A percentile compares a stretch with the other conserved stretches of the same genome.
phyloP scores from a whole-genome alignment of 805 yeast genomes.

The Saturnispora saitoi region DNA sequence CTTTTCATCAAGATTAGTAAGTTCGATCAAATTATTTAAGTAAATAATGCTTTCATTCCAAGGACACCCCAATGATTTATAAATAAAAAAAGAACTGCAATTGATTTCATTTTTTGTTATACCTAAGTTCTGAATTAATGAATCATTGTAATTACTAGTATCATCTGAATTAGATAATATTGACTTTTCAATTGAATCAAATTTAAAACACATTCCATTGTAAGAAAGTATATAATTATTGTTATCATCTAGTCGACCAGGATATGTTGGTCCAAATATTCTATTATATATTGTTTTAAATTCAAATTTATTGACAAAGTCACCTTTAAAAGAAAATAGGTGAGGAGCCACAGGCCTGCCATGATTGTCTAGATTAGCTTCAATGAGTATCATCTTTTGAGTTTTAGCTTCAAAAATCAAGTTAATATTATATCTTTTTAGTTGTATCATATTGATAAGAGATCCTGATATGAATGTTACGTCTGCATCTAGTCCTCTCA shows the following conservation, averaged over 20 bases:
- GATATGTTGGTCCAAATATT: constrained; percentile 55
- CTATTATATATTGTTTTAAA: constrained; percentile 44
- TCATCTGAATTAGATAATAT: not conserved
- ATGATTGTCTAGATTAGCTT: constrained; percentile 15
- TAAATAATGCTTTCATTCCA: constrained; percentile 1
- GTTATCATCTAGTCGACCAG: constrained; percentile 33
- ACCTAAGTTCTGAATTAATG: constrained; percentile 19
- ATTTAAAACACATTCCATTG: constrained; percentile 48
- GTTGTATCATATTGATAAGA: constrained; percentile 16
- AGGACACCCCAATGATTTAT: constrained; percentile 28
- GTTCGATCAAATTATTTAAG: not conserved
- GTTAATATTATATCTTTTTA: constrained; percentile 18
- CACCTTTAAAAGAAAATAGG: constrained; percentile 18
- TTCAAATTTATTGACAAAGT: constrained; percentile 17
- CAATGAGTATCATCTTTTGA: constrained; percentile 24
- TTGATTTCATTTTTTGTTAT: constrained; percentile 27
- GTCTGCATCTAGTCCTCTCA: not conserved
- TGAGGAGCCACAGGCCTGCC: constrained; percentile 10
- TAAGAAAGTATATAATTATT: constrained; percentile 39
- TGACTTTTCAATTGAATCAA: constrained; percentile 21
- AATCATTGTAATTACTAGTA: constrained; percentile 4
- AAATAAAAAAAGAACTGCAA: constrained; percentile 34
- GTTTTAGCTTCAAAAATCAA: constrained; percentile 22
- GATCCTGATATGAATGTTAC: not conserved
- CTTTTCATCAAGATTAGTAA: not conserved